Evolutionary conservation across 495 filamentous ascomycete genomes (phyloP), one percentile per base, ranked within the genome.

Genomic region (Letharia lupina): DNA sequence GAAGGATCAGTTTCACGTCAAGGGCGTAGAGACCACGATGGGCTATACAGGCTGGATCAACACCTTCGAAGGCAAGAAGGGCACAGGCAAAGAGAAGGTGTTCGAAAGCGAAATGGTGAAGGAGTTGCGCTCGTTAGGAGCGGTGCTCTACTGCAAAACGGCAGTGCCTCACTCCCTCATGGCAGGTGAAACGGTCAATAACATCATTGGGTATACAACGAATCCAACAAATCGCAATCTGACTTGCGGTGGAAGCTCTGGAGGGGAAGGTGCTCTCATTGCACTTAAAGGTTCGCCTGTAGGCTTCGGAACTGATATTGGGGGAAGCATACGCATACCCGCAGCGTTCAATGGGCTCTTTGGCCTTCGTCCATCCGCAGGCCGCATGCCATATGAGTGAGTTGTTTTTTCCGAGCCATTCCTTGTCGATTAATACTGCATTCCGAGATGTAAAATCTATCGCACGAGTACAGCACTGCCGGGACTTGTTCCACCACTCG

Each of bases 1-100:
- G 16, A 90, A 89, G 73, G 87, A 90, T 67, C 87, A 89, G 70
- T 89, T 89, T 72, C 87, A 89, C 63, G 79, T 90, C 62, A 83
- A 82, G 63, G 83, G 79, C 0, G 78, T 84, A 0, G 86, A 89
- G 62, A 88, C 84, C 1, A 86, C 82, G 0, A 87, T 89, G 81
- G 87, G 86, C 20, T 86, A 86, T 75, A 77, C 28, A 77, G 54
- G 54, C 33, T 56, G 66, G 65, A 54, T 83, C 58, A 76, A 76
- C 20, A 85, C 81, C 5, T 84, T 81, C 67, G 71, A 83, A 64
- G 83, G 83, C 20, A 69, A 73, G 48, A 75, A 70, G 60, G 73
- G 76, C 39, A 79, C 83, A 45, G 71, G 76, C 11, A 71, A 76
- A 42, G 71, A 70, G 16, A 70, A 65, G 0, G 66, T 70, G 10